Conservation (phyloP, 306 rosid genomes). For the Vigna radiata region DNA sequence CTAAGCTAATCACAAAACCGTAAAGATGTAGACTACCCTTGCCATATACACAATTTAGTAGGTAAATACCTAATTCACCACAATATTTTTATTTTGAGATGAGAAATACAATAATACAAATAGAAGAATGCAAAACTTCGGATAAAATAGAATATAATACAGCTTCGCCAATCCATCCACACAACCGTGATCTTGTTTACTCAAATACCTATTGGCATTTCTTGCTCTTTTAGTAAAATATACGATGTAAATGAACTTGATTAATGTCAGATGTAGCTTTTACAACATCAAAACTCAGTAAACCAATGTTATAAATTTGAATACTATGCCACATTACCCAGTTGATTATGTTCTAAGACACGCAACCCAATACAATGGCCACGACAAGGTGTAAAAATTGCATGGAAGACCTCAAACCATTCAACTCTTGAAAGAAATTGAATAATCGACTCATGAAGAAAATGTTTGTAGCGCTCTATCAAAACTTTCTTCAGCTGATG, state of each 20-base stretch:
- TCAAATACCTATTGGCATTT: neutral
- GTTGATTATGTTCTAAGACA: slow-evolving; percentile 51
- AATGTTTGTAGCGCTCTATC: slow-evolving; percentile 87
- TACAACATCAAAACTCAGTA: slow-evolving; percentile 48
- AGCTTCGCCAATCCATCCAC: neutral
- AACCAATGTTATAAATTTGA: slow-evolving; percentile 45
- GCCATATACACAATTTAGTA: neutral
- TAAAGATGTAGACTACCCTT: neutral
- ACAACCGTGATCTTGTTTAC: neutral
- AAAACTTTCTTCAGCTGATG: slow-evolving; percentile 85
- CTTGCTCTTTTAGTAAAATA: slow-evolving; percentile 31
- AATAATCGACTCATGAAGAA: slow-evolving; percentile 54
- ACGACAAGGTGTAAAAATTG: slow-evolving; percentile 41
- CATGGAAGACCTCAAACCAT: slow-evolving; percentile 48
- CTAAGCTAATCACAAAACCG: too few species aligned
- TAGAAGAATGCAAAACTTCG: neutral
- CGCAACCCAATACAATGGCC: slow-evolving; percentile 46
- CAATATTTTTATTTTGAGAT: neutral
- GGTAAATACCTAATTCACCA: neutral
- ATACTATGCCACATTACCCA: slow-evolving; percentile 49
- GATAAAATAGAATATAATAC: neutral
- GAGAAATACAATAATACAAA: neutral
- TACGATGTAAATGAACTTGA: slow-evolving; percentile 40
- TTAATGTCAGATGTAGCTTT: slow-evolving; percentile 44
- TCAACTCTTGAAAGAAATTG: slow-evolving; percentile 40